Percentiles rank a stretch among this genome's conserved stretches.
Evolutionary conservation across 345 rosid species (phyloP).

Genomic region (Mallotus nudiflorus): DNA sequence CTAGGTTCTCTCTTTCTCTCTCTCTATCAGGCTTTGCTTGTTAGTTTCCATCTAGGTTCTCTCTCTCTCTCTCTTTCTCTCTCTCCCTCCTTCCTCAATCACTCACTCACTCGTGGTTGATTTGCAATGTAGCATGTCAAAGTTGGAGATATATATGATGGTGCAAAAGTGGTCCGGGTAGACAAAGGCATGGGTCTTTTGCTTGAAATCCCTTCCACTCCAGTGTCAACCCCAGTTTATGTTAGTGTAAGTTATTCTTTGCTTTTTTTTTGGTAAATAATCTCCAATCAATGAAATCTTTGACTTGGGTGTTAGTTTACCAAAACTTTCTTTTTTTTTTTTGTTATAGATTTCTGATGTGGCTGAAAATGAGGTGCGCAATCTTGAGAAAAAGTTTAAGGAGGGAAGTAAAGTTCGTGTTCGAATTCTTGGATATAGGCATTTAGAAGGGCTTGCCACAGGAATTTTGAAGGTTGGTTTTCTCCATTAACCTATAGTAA

Average conservation of each 20-base stretch:
- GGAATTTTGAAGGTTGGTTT: constrained; percentile 81
- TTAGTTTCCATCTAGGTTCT: neutral
- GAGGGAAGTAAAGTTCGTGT: constrained; percentile 81
- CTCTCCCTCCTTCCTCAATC: no score
- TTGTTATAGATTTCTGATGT: constrained; percentile 68
- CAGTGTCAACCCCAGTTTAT: constrained; percentile 66
- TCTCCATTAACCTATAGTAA: neutral
- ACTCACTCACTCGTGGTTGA: constrained; percentile 3
- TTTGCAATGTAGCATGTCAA: constrained; percentile 59
- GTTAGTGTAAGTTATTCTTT: constrained; percentile 61
- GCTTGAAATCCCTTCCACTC: constrained; percentile 77
- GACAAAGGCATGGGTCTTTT: constrained; percentile 83
- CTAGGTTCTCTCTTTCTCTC: neutral
- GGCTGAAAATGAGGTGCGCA: constrained; percentile 74
- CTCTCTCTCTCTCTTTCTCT: neutral
- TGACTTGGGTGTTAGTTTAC: neutral
- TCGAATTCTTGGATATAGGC: constrained; percentile 79
- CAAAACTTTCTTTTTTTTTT: constrained; percentile 6
- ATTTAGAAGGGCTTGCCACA: constrained; percentile 89
- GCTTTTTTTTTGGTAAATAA: constrained; percentile 4
- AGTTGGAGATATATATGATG: constrained; percentile 77
- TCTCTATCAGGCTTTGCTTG: no score
- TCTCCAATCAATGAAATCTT: neutral
- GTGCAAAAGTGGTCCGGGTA: constrained; percentile 78
- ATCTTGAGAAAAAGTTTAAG: constrained; percentile 75